Base-by-base conservation (phyloP, 106 monocot genomes). In the Cymbidium sinense region DNA sequence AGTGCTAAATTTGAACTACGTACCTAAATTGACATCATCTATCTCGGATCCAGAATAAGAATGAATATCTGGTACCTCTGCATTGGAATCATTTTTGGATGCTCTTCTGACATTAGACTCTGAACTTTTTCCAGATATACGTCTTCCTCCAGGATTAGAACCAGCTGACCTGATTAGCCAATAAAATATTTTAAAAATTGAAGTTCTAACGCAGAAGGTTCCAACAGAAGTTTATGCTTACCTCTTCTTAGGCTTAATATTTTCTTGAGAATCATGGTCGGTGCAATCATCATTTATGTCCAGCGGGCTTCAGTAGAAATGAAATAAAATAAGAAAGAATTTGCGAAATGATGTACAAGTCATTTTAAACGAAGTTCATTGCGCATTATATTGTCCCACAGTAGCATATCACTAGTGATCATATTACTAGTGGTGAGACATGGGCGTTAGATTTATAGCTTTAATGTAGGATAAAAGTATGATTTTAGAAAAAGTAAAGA, bases 21-120 rank as follows among this genome's bases (percentile, higher is more conserved):
- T 86, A 96, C 96, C 93, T 78, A 90, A 83, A 31, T 79, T 78
- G 19, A 43, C 87, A 78, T 91, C 84, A 67, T 90, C 83, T 52
- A 85, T 74, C 69, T 89, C 87, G 11, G 81, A 78, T 12, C 64
- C 77, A 69, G 83, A 81, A 47, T 74, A 76, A 50, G 75, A 78
- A 29, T 76, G 86, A 62, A 25, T 77, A 79, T 83, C 76, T 61
- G 78, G 76, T 64, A 73, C 76, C 61, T 81, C 79, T 41, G 35
- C 64, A 52, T 74, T 20, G 28, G 44, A 73, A 6, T 64, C 74
- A 72, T 64, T 77, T 83, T 83, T 78, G 77, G 86, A 77, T 35
- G 25, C 31, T 35, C 70, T 81, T 82, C 74, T 86, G 21, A 43
- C 55, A n/a, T 71, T 64, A 64, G 37, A 71, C 47, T 77, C 70